Percentiles rank a stretch among this genome's conserved stretches.
Conservation (phyloP, 352 stramenopile species). For the Blastocystis sp. region DNA sequence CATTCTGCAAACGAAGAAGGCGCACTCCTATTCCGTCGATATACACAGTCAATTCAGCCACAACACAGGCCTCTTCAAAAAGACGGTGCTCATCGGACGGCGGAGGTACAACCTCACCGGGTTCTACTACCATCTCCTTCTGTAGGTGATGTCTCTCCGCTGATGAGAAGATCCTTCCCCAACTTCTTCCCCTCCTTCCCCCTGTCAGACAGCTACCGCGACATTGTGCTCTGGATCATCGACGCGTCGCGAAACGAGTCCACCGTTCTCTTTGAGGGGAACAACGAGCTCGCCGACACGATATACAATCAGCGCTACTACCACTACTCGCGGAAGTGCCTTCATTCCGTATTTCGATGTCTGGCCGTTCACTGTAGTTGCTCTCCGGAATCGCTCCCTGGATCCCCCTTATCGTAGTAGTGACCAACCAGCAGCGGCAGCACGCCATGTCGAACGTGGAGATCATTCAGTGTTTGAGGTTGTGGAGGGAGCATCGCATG, state of each 20-base stretch:
- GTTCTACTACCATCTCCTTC: conserved; percentile 63
- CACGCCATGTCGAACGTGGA: conserved; percentile 13
- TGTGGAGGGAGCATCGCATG: conserved; percentile 67
- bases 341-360: conserved; percentile 9
- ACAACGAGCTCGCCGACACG: conserved; percentile 27
- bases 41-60: conserved; percentile 69
- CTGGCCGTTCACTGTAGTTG: background rate
- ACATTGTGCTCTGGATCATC: conserved; percentile 42
- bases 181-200: conserved; percentile 65
- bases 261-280: background rate
- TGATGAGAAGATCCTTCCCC: conserved; percentile 27
- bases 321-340: conserved; percentile 57
- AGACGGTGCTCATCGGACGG: background rate
- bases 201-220: conserved; percentile 49
- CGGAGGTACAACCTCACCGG: conserved; percentile 10
- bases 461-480: conserved; percentile 3
- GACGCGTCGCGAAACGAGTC: conserved; percentile 4
- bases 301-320: conserved; percentile 70
- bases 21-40: conserved; percentile 23
- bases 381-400: conserved; percentile 64
- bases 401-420: conserved; percentile 54
- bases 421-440: conserved; percentile 20
- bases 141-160: background rate
- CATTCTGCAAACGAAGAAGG: conserved; percentile 6
- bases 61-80: conserved; percentile 35